These are phyloP conservation scores for Hypoxylon crocopeplum DNA, from an alignment of 495 filamentous ascomycete species.

Conservation along the genomic window DNA sequence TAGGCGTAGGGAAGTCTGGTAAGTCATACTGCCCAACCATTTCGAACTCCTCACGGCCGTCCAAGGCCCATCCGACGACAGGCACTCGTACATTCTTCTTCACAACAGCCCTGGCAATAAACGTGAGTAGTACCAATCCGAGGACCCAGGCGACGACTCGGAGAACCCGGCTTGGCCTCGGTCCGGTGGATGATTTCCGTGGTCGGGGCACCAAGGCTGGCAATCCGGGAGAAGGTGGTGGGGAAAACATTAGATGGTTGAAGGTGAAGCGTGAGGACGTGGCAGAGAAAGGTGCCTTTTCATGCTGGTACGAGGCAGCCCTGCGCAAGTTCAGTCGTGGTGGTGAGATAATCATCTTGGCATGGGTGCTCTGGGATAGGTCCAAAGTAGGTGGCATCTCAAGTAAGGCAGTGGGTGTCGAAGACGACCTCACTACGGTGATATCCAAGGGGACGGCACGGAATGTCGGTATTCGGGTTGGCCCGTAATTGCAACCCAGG, in stretches of 20 bases:
- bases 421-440: conserved; percentile 29
- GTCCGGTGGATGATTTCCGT: conserved; percentile 53
- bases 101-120: conserved; percentile 36
- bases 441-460: conserved; percentile 22
- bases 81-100: conserved; percentile 37
- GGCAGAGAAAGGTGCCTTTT: conserved; percentile 56
- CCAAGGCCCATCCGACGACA: conserved; percentile 42
- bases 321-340: conserved; percentile 59
- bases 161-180: conserved; percentile 57
- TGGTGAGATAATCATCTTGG: conserved; percentile 57
- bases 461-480: conserved; percentile 10
- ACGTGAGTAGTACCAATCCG: conserved; percentile 30
- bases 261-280: conserved; percentile 66
- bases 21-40: conserved; percentile 58
- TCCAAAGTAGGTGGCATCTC: conserved; percentile 59
- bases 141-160: conserved; percentile 52
- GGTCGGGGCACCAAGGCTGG: conserved; percentile 68
- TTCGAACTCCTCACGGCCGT: conserved; percentile 50
- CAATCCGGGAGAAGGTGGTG: conserved; percentile 68
- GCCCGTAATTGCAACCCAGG: conserved; percentile 15
- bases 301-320: conserved; percentile 55
- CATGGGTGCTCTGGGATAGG: conserved; percentile 53
- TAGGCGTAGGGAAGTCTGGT: conserved; percentile 63
- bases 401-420: conserved; percentile 24
- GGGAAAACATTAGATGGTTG: conserved; percentile 66